Base-by-base conservation (phyloP, 805 yeast species). In the Metschnikowia arizonensis region DNA sequence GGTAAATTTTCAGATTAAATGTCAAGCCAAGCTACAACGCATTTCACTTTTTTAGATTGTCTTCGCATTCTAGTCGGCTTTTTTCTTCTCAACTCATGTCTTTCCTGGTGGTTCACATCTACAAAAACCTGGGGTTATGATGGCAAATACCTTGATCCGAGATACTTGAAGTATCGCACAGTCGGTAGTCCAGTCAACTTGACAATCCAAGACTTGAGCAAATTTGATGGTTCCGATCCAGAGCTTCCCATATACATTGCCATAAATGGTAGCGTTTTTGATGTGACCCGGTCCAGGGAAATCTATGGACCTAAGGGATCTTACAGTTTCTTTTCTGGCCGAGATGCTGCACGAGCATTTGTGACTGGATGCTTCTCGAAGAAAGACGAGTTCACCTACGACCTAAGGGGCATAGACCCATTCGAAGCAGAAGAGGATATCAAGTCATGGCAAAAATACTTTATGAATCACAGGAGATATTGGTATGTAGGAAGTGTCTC, bases 341-440 rank as follows among this genome's bases (percentile, higher is more conserved):
- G 65, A 34, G 93, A 85, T 60, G 77, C 80, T 32, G 82, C 88
- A 2, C 65, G 90, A 24, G 85, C 84, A 15, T 82, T 76, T 54
- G 81, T 77, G 3, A 84, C 88, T 1, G 90, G 90, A 2, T 84
- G 89, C 54, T 79, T 85, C 47, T 59, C 63, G 33, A 69, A 70
- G 28, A 60, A 55, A 12, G 78, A 76, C 28, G 84, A 84, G 54
- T 71, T 72, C 49, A 83, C 90, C 0, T 74, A 78, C 59, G 91
- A 85, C 58, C 61, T 85, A 34, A 63, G 90, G 29, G 88, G 83
- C 0, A 62, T 84, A 18, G 79, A 77, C 46, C 53, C 54, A 4
- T 62, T 61, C 3, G 68, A 68, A 28, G 78, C 73, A 1, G 52
- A 50, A 2, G 45, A 49, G 3, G 76, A 73, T 33, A 62, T 84